Evolutionary conservation across 164 flowering plant genomes (phyloP), one percentile per base, ranked within the genome.

Genomic region (Akebia trifoliata): DNA sequence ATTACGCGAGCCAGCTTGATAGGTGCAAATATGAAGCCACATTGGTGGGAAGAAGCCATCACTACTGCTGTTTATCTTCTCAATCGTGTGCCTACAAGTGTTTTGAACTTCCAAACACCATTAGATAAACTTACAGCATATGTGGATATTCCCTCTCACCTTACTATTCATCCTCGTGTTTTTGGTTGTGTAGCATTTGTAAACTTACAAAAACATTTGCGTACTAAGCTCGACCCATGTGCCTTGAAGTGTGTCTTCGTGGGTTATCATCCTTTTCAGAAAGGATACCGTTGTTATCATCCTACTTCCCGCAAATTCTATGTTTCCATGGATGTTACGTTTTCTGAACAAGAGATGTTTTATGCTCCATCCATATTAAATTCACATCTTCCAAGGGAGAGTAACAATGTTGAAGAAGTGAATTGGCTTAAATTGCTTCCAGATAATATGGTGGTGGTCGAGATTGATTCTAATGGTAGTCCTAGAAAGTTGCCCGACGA

Each of bases 251-350:
- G 48, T 21, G 24, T 44, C 2, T 44, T 44, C 17, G 22, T n/a
- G 50, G 26, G 50, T 6, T 46, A 46, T 46, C 8, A 5, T 5
- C 25, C 2, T 5, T 8, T n/a, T 17, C 24, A 46, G 18, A 46
- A 46, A 17, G 30, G 50, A 8, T 46, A 46, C 50, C 10, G 17
- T 3, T 46, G 50, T 21, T 46, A 46, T 46, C 6, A 46, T 12
- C 30, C 50, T 17, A 12, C 43, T 5, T 46, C 50, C 17, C 8
- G 50, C n/a, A 4, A 24, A 7, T 3, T 21, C 7, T 20, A 46
- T 46, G 26, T 46, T 21, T n/a, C 50, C 18, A 46, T 46, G 50
- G 50, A 46, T 46, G 50, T 46, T 20, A 20, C 25, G 6, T 50
- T 50, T 9, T 50, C 37, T 14, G 54, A 29, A 30, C 12, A 5